A percentile compares a stretch with the other conserved stretches of the same genome.
Conservation (phyloP, 2,329 filamentous ascomycete genomes). For the Pseudopithomyces maydicus region DNA sequence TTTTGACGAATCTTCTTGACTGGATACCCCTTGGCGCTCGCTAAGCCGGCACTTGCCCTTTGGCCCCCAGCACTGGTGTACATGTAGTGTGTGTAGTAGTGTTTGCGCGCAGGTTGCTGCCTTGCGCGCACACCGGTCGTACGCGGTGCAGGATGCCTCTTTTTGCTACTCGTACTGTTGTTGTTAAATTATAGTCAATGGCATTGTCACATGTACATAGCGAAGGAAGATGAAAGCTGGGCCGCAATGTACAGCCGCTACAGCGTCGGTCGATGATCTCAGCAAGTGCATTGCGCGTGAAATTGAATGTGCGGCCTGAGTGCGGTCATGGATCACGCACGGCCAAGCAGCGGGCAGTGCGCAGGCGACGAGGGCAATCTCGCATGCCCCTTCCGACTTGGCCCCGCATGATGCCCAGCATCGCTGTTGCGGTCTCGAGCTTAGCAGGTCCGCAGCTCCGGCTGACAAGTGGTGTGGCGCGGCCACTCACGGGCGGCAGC, state of each 20-base stretch:
- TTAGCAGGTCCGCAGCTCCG: neutral
- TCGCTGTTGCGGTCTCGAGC: neutral
- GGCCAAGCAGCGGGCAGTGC: neutral
- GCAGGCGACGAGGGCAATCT: neutral
- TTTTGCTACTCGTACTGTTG: too few relatives aligned
- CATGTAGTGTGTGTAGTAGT: neutral
- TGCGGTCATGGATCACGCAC: neutral
- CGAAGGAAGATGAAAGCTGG: neutral
- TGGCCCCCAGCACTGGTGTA: neutral
- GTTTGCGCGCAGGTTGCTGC: too few relatives aligned
- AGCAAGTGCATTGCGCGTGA: neutral
- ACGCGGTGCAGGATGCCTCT: too few relatives aligned
- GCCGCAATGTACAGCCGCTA: neutral
- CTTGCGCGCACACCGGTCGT: neutral
- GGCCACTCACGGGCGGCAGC: neutral
- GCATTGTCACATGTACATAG: neutral
- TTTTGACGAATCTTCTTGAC: constrained; percentile 9
- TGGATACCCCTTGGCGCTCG: constrained; percentile 12
- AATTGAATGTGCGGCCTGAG: neutral
- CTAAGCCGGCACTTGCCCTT: neutral
- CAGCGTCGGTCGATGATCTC: neutral
- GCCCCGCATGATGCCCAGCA: neutral
- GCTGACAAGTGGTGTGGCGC: constrained; percentile 2
- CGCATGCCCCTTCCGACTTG: neutral
- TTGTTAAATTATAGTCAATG: too few relatives aligned